Conservation (phyloP, 176 grass and related monocot species). For the Cenchrus fungigraminus region DNA sequence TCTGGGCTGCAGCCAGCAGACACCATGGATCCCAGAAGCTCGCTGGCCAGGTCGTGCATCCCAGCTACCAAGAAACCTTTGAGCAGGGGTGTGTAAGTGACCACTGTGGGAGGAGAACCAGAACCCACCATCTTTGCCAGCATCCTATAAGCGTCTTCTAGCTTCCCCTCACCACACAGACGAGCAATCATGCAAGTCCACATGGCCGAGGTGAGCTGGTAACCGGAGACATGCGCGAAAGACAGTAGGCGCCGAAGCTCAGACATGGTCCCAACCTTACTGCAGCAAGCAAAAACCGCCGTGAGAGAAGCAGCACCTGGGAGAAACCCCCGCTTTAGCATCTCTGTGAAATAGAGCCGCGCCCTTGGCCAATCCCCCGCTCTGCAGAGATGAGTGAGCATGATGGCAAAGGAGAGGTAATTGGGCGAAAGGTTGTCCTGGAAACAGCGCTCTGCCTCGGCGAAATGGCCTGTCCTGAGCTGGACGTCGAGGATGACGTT, state of each 20-base stretch:
- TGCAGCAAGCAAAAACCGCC: conserved; percentile 69
- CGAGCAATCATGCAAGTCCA: conserved; percentile 84
- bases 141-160: conserved; percentile 57
- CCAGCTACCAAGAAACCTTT: conserved; percentile 69
- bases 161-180: conserved; percentile 52
- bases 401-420: conserved; percentile 79
- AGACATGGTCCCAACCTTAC: conserved; percentile 54
- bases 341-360: conserved; percentile 48
- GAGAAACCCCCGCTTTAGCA: conserved; percentile 63
- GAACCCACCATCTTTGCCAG: conserved; percentile 66
- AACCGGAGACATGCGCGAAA: conserved; percentile 57
- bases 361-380: conserved; percentile 53
- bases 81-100: conserved; percentile 83
- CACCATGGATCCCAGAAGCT: conserved; percentile 64
- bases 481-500: conserved; percentile 82
- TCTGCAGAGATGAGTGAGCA: conserved; percentile 73
- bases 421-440: conserved; percentile 56
- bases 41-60: conserved; percentile 41
- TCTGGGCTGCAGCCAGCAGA: conserved; percentile 67
- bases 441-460: conserved; percentile 46
- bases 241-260: conserved; percentile 67
- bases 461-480: conserved; percentile 56
- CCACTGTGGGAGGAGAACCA: conserved; percentile 57
- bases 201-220: conserved; percentile 51
- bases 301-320: conserved; percentile 47